Evolutionary conservation across 495 filamentous ascomycete genomes (phyloP).

Genomic region (Podospora pseudoanserina): DNA sequence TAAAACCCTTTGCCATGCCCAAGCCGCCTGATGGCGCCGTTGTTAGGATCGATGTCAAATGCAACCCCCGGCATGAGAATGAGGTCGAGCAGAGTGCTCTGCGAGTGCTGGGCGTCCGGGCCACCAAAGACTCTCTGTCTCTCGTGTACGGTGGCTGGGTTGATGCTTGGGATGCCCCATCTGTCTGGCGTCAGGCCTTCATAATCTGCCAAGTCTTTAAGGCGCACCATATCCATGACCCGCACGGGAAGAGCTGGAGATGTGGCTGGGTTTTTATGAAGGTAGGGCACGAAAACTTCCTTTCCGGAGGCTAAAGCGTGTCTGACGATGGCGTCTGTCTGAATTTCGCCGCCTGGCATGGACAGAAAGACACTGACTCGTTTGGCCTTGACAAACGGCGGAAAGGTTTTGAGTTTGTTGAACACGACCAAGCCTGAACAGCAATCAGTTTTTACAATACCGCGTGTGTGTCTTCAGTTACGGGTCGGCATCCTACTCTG

Average conservation of each 20-base stretch:
- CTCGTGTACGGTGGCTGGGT: constrained; percentile 53
- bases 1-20: constrained; percentile 98
- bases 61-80: constrained; percentile 93
- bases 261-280: constrained; percentile 56
- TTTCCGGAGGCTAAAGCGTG: constrained; percentile 77
- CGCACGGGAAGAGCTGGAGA: constrained; percentile 49
- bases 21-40: constrained; percentile 60
- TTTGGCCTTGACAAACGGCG: constrained; percentile 62
- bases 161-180: constrained; percentile 89
- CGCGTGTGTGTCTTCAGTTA: background rate
- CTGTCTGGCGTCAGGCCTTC: constrained; percentile 67
- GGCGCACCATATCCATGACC: constrained; percentile 90
- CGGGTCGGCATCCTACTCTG: constrained; percentile 60
- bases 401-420: constrained; percentile 51
- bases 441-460: background rate
- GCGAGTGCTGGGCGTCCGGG: constrained; percentile 43
- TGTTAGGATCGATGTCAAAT: constrained; percentile 62
- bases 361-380: constrained; percentile 85
- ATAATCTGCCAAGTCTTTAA: constrained; percentile 70
- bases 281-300: constrained; percentile 85
- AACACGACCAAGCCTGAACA: constrained; percentile 55
- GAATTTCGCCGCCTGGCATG: constrained; percentile 82
- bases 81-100: constrained; percentile 60
- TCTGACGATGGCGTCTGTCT: constrained; percentile 72
- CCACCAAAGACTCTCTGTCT: constrained; percentile 69